A percentile compares a stretch with the other conserved stretches of the same genome.
phyloP scores from a whole-genome alignment of 139 green algal species.

The Penium margaritaceum region DNA sequence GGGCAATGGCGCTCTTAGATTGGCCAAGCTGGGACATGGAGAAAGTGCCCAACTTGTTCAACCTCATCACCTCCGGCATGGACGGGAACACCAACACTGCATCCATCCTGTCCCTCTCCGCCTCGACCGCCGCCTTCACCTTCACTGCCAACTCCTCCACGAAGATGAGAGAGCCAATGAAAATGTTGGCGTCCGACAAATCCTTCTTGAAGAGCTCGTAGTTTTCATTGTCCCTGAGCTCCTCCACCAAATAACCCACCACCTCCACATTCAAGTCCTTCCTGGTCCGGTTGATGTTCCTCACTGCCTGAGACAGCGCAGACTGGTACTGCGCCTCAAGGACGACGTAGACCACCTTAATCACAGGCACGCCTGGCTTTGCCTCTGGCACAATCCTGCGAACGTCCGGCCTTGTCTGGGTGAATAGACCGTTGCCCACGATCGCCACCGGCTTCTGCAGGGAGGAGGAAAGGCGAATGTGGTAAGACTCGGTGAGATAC shows the following conservation, averaged over 20 bases:
- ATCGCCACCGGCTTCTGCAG: too few species aligned
- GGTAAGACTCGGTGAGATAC: too few species aligned
- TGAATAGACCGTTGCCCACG: conserved; percentile 72
- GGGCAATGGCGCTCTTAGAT: conserved; percentile 82
- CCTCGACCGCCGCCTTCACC: conserved; percentile 77
- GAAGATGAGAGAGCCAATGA: conserved; percentile 99
- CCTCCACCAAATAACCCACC: conserved; percentile 94
- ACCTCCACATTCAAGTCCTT: conserved; percentile 87
- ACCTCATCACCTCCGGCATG: conserved; percentile 92
- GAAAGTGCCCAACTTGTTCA: conserved; percentile 98
- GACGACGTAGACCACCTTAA: conserved; percentile 92
- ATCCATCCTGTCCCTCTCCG: conserved; percentile 74
- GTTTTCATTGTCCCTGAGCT: conserved; percentile 84
- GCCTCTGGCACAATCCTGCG: conserved; percentile 57
- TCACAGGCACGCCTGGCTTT: conserved; percentile 47
- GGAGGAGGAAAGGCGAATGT: too few species aligned
- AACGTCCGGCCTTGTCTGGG: conserved; percentile 78
- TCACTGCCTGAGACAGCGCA: conserved; percentile 69
- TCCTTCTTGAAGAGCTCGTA: conserved; percentile 72
- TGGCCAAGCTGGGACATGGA: conserved; percentile 90
- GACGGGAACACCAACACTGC: conserved; percentile 96
- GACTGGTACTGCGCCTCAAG: conserved; percentile 98
- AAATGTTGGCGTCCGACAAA: conserved; percentile 73
- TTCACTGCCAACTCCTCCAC: conserved; percentile 99
- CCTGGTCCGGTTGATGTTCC: conserved; percentile 81